A percentile compares a stretch with the other conserved stretches of the same genome.
Evolutionary conservation across 768 basidiomycete genomes (phyloP).

Genomic region (Cubamyces lactineus): DNA sequence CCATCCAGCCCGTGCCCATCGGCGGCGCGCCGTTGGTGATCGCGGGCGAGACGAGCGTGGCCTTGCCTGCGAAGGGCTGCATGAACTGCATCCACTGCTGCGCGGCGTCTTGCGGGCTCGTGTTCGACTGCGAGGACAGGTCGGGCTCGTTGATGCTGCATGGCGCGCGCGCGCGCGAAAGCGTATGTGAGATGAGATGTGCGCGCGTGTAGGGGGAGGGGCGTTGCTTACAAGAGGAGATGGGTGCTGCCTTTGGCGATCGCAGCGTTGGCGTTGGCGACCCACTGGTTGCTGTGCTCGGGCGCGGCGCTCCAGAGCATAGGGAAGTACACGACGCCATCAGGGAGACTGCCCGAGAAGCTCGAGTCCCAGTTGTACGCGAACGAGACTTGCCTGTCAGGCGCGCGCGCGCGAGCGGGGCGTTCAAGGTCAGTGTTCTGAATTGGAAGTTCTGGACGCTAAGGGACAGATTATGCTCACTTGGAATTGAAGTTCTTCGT

Average conservation of each 20-base stretch:
- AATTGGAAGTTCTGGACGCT: no score
- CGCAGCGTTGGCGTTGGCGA: constrained; percentile 32
- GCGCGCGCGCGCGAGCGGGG: background rate
- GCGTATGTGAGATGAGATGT: background rate
- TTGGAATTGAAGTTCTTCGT: constrained; percentile 27
- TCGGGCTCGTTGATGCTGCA: constrained; percentile 38
- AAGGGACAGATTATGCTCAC: constrained; percentile 12
- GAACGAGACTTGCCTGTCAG: constrained; percentile 29
- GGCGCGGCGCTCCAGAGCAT: constrained; percentile 32
- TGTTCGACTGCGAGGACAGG: constrained; percentile 34
- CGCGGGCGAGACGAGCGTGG: constrained; percentile 36
- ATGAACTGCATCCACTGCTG: constrained; percentile 35
- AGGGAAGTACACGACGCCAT: constrained; percentile 30
- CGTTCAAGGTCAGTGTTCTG: no score
- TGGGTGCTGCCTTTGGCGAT: constrained; percentile 34
- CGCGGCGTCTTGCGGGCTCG: constrained; percentile 33
- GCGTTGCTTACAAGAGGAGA: constrained; percentile 32
- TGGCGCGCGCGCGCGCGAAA: no score
- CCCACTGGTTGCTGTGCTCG: constrained; percentile 30
- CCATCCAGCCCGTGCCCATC: constrained; percentile 37
- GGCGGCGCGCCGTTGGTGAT: constrained; percentile 39
- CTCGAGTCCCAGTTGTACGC: constrained; percentile 35
- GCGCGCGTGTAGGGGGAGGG: background rate
- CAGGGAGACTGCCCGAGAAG: constrained; percentile 24
- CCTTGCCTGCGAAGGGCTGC: constrained; percentile 37